Evolutionary conservation across 495 filamentous ascomycete genomes (phyloP), one percentile per base, ranked within the genome.

Genomic region (Paragyromitra xinjiangensis): DNA sequence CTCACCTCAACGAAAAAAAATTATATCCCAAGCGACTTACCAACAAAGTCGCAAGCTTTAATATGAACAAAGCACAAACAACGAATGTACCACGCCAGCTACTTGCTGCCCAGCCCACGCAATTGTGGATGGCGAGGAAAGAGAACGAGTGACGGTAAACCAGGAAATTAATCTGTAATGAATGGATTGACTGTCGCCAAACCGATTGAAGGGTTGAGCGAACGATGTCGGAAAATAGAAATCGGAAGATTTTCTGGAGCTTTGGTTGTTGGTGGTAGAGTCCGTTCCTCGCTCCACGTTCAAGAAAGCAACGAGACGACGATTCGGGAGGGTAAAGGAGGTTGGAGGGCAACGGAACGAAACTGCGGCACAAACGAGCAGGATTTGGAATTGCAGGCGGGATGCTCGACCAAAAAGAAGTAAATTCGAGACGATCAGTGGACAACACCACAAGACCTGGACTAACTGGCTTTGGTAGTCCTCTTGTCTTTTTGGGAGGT

Each of bases 161-260:
- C 42, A 22, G 29, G 61, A 77, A 67, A 61, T 19, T 29, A 78
- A 79, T 53, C 34, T 59, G 58, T 71, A 79, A 79, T 40, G 77
- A 79, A 67, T 78, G 77, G 77, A 79, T 45, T 78, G 74, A 78
- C 75, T 73, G 75, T 69, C 77, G 66, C 75, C 66, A 56, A 79
- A 67, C 61, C 66, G 68, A 71, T 67, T 71, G 68, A 79, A 71
- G 56, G 75, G 66, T 73, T 61, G 63, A 79, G 56, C 59, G 77
- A 78, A 67, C 74, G 55, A 37, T 65, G 75, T 78, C 77, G 69
- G 71, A 79, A 78, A 62, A 71, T 64, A 70, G 45, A 51, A 61
- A 56, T 39, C 66, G 59, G 59, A 64, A 64, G 50, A 76, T 40
- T 78, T 58, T 78, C 29, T 63, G n/a, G 34, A 37, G 37, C n/a